Evolutionary conservation across 345 rosid genomes (phyloP).

Genomic region (Odontarrhena argentea): DNA sequence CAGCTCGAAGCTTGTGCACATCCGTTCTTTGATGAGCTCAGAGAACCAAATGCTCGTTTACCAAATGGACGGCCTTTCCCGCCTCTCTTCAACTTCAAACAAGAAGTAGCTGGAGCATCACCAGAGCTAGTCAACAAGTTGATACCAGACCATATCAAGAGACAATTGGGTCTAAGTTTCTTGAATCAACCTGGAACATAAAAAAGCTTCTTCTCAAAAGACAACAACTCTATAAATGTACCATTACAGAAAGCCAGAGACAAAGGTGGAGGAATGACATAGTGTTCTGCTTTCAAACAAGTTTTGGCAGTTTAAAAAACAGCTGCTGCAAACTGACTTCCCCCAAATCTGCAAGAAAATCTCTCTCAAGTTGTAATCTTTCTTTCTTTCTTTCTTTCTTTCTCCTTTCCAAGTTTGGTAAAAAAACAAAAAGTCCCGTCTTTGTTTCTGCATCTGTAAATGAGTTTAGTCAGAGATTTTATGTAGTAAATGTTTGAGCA

Average conservation of each 20-base stretch:
- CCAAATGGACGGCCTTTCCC: conserved; percentile 64
- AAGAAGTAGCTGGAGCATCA: conserved; percentile 73
- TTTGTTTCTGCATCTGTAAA: conserved; percentile 39
- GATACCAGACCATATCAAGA: conserved; percentile 81
- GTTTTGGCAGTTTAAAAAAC: no score
- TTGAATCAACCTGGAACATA: conserved; percentile 74
- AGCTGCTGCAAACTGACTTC: conserved; percentile 24
- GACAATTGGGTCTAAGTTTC: conserved; percentile 75
- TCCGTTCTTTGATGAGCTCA: conserved; percentile 69
- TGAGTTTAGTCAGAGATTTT: conserved; percentile 42
- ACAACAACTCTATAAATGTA: conserved; percentile 32
- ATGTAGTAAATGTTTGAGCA: conserved; percentile 38
- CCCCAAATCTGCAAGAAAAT: conserved; percentile 25
- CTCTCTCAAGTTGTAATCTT: conserved; percentile 30
- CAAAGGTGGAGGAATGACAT: conserved; percentile 14
- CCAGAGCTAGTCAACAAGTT: conserved; percentile 80
- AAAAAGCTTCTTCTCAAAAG: conserved; percentile 3
- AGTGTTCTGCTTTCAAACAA: background rate
- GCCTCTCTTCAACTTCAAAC: conserved; percentile 68
- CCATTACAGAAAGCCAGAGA: conserved; percentile 32
- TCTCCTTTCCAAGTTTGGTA: conserved; percentile 25
- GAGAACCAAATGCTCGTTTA: conserved; percentile 62
- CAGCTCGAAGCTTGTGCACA: conserved; percentile 74
- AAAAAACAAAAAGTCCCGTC: conserved; percentile 7
- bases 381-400: conserved; percentile 12